These are phyloP conservation scores for Cucurbita maxima DNA, from an alignment of 306 rosid genomes.

Conservation along the genomic window DNA sequence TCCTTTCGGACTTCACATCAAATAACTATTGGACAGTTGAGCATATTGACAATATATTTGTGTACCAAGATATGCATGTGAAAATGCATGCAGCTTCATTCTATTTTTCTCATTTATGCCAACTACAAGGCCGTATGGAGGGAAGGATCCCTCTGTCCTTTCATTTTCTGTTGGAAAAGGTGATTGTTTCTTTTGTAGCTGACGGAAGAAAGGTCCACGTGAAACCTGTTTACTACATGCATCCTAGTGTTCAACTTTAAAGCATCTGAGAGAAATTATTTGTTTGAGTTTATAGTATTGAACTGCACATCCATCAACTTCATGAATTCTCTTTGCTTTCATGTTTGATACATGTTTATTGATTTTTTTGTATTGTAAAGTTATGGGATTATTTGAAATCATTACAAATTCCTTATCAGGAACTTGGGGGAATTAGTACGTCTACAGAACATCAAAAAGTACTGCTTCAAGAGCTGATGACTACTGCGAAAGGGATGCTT, in stretches of 20 bases:
- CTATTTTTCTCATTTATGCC: background rate
- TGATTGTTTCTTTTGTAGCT: background rate
- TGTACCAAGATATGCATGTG: background rate
- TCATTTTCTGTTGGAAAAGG: background rate
- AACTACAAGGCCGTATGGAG: background rate
- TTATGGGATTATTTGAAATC: background rate
- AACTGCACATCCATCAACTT: background rate
- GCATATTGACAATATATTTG: background rate
- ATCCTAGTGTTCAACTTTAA: background rate
- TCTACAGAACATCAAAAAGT: conserved; percentile 78
- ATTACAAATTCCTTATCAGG: conserved; percentile 24
- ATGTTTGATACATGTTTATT: background rate
- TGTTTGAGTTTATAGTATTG: background rate
- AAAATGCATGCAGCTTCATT: background rate
- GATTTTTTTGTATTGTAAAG: background rate
- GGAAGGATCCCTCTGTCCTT: background rate
- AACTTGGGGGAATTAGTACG: conserved; percentile 84
- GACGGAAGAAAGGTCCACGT: background rate
- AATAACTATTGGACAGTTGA: background rate
- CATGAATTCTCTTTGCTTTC: background rate
- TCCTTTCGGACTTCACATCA: background rate
- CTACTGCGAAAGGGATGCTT: conserved; percentile 58
- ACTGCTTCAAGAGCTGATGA: conserved; percentile 60
- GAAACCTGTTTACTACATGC: background rate
- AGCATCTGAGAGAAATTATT: background rate